A percentile compares a stretch with the other conserved stretches of the same genome.
Conservation (phyloP, 257 asterid genomes). For the Linaria vulgaris region DNA sequence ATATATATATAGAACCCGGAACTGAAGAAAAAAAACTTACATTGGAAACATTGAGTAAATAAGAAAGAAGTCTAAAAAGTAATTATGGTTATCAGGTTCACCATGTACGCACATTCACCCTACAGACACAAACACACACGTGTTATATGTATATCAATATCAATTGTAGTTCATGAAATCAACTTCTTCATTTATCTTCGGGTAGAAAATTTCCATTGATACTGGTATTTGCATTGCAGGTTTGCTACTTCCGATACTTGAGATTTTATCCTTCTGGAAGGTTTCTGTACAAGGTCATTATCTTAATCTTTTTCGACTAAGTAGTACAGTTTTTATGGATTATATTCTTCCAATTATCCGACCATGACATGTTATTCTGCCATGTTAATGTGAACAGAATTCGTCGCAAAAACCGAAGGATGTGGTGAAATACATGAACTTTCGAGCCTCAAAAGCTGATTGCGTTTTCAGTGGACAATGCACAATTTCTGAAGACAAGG, state of each 20-base stretch:
- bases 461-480: constrained; percentile 73
- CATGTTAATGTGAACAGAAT: constrained; percentile 47
- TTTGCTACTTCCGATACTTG: constrained; percentile 90
- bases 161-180: not conserved
- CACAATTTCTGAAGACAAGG: constrained; percentile 87
- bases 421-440: constrained; percentile 75
- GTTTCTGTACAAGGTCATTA: constrained; percentile 79
- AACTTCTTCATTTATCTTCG: not conserved
- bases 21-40: no score
- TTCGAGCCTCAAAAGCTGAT: constrained; percentile 62
- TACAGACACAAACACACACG: no score
- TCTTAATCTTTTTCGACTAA: constrained; percentile 14
- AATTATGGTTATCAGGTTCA: not conserved
- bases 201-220: not conserved
- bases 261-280: constrained; percentile 95
- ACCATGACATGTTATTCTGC: constrained; percentile 4
- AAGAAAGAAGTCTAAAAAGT: not conserved
- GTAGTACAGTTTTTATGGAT: constrained; percentile 1
- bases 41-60: no score
- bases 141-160: not conserved
- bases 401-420: constrained; percentile 86
- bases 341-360: constrained; percentile 15
- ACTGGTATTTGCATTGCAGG: constrained; percentile 49
- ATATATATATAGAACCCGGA: no score
- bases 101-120: no score